These are phyloP conservation scores for Hypoxylon sp. DNA, from an alignment of 2,329 filamentous ascomycete species.

Conservation along the genomic window DNA sequence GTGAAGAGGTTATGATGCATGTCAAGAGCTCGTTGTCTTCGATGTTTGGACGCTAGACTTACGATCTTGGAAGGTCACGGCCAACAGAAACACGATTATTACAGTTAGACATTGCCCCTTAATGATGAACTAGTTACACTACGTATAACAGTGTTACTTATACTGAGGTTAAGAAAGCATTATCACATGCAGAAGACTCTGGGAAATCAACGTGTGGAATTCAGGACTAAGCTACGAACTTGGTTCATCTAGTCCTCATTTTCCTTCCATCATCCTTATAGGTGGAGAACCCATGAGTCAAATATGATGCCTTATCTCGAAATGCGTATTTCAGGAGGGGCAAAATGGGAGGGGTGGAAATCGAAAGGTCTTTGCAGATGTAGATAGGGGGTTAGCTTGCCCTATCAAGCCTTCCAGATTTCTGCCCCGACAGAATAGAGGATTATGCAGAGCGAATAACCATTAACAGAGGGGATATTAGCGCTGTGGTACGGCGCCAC, in stretches of 20 bases:
- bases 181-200: not conserved
- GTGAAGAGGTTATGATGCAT: slow-evolving; percentile 4
- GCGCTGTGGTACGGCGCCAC: slow-evolving; percentile 17
- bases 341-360: slow-evolving; percentile 8
- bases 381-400: not conserved
- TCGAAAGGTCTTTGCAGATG: slow-evolving; percentile 12
- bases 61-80: not conserved
- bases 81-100: not conserved
- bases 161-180: not conserved
- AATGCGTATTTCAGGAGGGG: slow-evolving; percentile 25
- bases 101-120: not conserved
- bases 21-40: not conserved
- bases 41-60: slow-evolving; percentile 1
- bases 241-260: slow-evolving; percentile 30
- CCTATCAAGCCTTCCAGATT: slow-evolving; percentile 1
- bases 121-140: not conserved
- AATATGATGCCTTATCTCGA: slow-evolving; percentile 18
- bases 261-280: slow-evolving; percentile 20
- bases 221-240: slow-evolving; percentile 40
- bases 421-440: slow-evolving; percentile 24
- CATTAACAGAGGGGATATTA: slow-evolving; percentile 40
- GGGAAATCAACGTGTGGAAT: slow-evolving; percentile 38
- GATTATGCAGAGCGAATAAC: slow-evolving; percentile 34
- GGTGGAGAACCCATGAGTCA: slow-evolving; percentile 10
- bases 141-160: slow-evolving; percentile 1